Conservation (phyloP, 345 rosid species). For the Corchorus capsularis region DNA sequence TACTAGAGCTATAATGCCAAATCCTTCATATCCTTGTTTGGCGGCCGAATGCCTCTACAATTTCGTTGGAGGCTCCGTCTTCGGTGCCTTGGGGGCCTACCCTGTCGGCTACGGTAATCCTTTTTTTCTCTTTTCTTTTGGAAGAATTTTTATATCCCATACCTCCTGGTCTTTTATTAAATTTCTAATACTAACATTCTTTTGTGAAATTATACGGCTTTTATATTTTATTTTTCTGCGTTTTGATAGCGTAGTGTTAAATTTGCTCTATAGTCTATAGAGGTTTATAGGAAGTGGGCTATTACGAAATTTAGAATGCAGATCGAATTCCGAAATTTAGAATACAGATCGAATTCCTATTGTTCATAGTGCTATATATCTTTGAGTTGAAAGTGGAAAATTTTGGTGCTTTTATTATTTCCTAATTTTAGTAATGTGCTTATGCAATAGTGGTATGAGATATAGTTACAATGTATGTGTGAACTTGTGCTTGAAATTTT, state of each 20-base stretch:
- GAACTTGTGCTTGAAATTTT: background rate
- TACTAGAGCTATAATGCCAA: slow-evolving; percentile 45
- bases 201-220: background rate
- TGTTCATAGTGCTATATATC: too few relatives aligned
- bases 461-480: background rate
- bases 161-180: background rate
- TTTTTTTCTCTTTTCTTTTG: background rate
- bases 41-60: slow-evolving; percentile 72
- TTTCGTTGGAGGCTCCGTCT: slow-evolving; percentile 73
- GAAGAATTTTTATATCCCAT: background rate
- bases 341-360: background rate
- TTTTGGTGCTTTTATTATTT: too few relatives aligned
- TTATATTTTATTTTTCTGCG: background rate
- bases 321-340: background rate
- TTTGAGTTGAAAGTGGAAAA: background rate
- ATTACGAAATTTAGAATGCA: too few relatives aligned
- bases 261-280: background rate
- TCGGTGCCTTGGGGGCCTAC: slow-evolving; percentile 90
- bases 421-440: background rate
- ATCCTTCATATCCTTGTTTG: slow-evolving; percentile 29
- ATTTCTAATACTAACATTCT: too few relatives aligned
- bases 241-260: background rate
- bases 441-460: background rate
- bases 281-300: too few relatives aligned
- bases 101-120: slow-evolving; percentile 73